These are phyloP conservation scores for Moricandia arvensis DNA, from an alignment of 345 rosid species.

Conservation along the genomic window DNA sequence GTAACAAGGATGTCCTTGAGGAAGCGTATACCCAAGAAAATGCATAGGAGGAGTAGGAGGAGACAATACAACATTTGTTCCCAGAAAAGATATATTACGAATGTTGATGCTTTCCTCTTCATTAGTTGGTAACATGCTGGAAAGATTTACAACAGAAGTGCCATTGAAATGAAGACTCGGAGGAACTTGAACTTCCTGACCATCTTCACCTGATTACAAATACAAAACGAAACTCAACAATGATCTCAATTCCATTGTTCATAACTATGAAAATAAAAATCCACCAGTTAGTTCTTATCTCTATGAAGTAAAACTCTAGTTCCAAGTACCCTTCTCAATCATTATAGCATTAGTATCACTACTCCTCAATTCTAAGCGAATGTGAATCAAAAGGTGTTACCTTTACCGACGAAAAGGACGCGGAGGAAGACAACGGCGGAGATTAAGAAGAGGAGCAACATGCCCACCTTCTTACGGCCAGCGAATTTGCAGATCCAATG, in stretches of 20 bases:
- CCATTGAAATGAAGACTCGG: conserved; percentile 46
- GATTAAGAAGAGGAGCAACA: conserved; percentile 76
- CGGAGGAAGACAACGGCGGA: conserved; percentile 83
- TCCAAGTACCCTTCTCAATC: not conserved
- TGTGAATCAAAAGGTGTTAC: conserved; percentile 26
- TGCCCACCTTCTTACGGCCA: conserved; percentile 92
- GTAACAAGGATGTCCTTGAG: conserved; percentile 89
- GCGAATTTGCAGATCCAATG: conserved; percentile 90
- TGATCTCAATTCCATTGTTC: too few relatives aligned
- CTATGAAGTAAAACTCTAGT: not conserved
- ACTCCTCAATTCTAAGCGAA: not conserved
- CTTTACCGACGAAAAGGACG: conserved; percentile 86
- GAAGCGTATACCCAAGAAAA: conserved; percentile 90
- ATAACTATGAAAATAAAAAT: not conserved
- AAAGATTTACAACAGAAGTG: conserved; percentile 33
- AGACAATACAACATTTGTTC: conserved; percentile 18
- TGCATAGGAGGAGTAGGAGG: conserved; percentile 34
- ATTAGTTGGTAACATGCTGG: conserved; percentile 24
- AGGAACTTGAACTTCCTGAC: conserved; percentile 47
- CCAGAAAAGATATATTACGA: conserved; percentile 32
- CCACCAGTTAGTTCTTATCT: too few relatives aligned
- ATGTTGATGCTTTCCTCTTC: conserved; percentile 22
- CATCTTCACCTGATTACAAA: conserved; percentile 69
- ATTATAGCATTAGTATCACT: not conserved
- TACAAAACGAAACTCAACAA: too few relatives aligned